Evolutionary conservation across 495 filamentous ascomycete species (phyloP), one percentile per base, ranked within the genome.

Genomic region (Penicillium alfredii): DNA sequence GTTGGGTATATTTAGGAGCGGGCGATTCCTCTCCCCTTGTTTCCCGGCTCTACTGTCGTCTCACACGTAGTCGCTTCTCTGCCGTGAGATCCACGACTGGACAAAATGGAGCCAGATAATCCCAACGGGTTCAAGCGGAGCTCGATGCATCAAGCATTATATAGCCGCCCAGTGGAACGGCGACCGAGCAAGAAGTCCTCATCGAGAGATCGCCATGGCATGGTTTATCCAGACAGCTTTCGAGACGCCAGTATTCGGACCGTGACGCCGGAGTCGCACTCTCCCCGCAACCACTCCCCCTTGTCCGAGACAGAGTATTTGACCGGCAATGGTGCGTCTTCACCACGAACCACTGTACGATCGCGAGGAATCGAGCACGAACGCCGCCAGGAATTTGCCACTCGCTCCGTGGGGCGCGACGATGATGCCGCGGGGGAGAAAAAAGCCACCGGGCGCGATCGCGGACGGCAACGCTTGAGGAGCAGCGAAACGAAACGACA

Each of bases 121-220:
- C 50, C 61, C 23, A 68, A 66, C 53, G 60, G 56, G 26, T 58
- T 47, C 38, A 64, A 66, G 42, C 60, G 67, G 45, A 64, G 60
- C 44, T 71, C 67, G 8, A 51, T 61, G 40, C 63, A 66, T 33
- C 64, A 70, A 30, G 60, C 58, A 27, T 33, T 57, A 24, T 55
- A 68, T 42, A 69, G 60, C 39, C 64, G 64, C 25, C 61, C 64
- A 14, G 60, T 73, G 46, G 66, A 73, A 53, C 61, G 69, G 12
- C 61, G 70, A 20, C 52, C 71, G 1, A 73, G 70, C 56, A 76
- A 73, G 42, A 72, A 74, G 42, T 68, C 69, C 11, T 72, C 71
- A 12, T 74, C 71, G 5, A 64, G 62, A 33, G 70, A 73, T 38
- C 68, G 70, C 20, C 69, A 72, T 50, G 71, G 69, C 26, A 72